Percentiles rank a stretch among this genome's conserved stretches.
phyloP scores from a whole-genome alignment of 1,284 basidiomycete species.

The Malassezia nana region DNA sequence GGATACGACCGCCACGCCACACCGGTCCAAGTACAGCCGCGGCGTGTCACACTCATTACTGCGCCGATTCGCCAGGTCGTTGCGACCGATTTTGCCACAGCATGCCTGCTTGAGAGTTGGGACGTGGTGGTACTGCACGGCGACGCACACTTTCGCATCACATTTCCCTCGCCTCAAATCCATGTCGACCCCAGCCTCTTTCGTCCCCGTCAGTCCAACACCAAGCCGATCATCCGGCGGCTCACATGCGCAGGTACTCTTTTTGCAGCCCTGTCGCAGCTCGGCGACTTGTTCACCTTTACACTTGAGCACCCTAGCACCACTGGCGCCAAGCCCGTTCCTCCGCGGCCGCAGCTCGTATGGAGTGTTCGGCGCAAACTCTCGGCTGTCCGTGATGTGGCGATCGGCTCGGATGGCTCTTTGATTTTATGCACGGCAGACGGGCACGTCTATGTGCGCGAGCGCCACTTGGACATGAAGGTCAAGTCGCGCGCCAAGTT shows the following conservation, averaged over 20 bases:
- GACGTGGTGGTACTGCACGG: constrained; percentile 78
- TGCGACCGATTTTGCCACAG: constrained; percentile 63
- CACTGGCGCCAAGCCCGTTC: constrained; percentile 25
- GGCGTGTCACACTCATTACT: constrained; percentile 61
- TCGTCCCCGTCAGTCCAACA: constrained; percentile 35
- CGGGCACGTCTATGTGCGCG: constrained; percentile 73
- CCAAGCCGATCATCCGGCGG: constrained; percentile 60
- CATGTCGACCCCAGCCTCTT: constrained; percentile 56
- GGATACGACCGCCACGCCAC: constrained; percentile 58
- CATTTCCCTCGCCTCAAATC: constrained; percentile 41
- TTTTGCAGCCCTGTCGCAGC: constrained; percentile 73
- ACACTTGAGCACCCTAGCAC: constrained; percentile 49
- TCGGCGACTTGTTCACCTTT: constrained; percentile 88
- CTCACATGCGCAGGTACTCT: constrained; percentile 69
- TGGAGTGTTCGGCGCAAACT: constrained; percentile 81
- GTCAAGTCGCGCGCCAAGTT: constrained; percentile 54
- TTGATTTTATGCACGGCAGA: constrained; percentile 87
- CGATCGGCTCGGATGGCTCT: constrained; percentile 74
- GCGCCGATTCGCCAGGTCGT: constrained; percentile 43
- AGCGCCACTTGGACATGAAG: constrained; percentile 20
- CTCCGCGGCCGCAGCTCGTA: constrained; percentile 67
- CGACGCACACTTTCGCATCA: constrained; percentile 63
- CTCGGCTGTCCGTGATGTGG: constrained; percentile 71
- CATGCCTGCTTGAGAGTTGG: constrained; percentile 61
- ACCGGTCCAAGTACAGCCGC: constrained; percentile 67